Percentiles rank a stretch among this genome's conserved stretches.
These are phyloP conservation scores for Begonia fuchsioides DNA, from an alignment of 306 rosid species.

Conservation along the genomic window DNA sequence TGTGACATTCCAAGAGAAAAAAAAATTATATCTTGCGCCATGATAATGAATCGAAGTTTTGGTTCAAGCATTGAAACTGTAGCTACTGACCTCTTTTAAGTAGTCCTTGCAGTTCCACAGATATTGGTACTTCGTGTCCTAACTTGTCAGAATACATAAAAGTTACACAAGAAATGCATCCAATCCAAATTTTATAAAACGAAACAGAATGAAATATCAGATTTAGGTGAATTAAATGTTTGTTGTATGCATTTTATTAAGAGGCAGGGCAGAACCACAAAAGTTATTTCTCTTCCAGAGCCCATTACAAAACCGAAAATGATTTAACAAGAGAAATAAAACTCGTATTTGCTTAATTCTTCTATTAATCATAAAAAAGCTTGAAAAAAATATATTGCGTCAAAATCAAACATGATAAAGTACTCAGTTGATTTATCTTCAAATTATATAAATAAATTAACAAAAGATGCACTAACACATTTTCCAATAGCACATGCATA, in stretches of 20 bases:
- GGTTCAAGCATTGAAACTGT: slow-evolving; percentile 5
- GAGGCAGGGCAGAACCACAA: background rate
- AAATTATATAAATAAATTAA: no score
- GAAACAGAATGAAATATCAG: slow-evolving; percentile 6
- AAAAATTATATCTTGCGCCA: background rate
- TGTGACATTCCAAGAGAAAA: slow-evolving; percentile 4
- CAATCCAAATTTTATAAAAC: slow-evolving; percentile 15
- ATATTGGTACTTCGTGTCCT: slow-evolving; percentile 87
- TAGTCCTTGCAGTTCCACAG: slow-evolving; percentile 89
- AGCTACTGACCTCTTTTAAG: slow-evolving; percentile 44
- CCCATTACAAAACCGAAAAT: no score
- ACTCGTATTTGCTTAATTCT: background rate
- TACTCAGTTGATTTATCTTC: no score
- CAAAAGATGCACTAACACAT: no score
- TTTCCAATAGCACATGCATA: no score
- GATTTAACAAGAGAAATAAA: background rate
- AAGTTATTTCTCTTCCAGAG: no score
- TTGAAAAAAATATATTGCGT: no score
- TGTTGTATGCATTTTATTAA: no score
- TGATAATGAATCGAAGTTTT: slow-evolving; percentile 3
- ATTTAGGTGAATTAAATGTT: no score
- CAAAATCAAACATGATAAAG: no score
- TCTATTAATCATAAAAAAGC: no score
- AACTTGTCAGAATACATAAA: slow-evolving; percentile 55
- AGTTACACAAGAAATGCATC: slow-evolving; percentile 15